Evolutionary conservation across 108 stramenopile genomes (phyloP).

Genomic region (Pseudonitzschia pungens): DNA sequence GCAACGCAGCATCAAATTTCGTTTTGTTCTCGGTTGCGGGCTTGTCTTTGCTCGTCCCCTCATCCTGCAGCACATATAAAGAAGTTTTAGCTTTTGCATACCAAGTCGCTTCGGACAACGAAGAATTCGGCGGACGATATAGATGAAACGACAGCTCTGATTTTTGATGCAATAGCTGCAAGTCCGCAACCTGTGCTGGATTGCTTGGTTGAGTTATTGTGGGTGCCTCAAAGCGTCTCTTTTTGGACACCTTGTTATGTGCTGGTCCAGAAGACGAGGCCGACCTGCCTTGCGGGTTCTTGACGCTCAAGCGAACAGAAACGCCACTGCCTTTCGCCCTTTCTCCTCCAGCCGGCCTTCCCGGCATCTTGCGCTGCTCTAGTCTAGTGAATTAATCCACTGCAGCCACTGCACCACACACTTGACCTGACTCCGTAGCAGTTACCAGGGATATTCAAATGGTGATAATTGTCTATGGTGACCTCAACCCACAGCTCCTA

Average conservation of each 20-base stretch:
- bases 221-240: conserved; percentile 33
- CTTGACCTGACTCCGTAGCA: neutral
- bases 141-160: conserved; percentile 30
- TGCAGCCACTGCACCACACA: neutral
- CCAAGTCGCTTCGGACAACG: conserved; percentile 25
- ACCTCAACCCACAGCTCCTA: too few species aligned
- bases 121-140: conserved; percentile 2
- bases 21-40: conserved; percentile 4
- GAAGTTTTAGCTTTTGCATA: conserved; percentile 35
- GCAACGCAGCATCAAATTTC: conserved; percentile 32
- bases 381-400: neutral
- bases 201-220: neutral
- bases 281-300: neutral
- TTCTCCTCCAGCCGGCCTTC: neutral
- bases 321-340: conserved; percentile 12
- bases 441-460: too few species aligned
- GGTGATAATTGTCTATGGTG: too few species aligned
- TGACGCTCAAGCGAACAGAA: conserved; percentile 29
- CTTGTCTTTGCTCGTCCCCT: neutral
- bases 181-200: conserved; percentile 39
- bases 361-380: conserved; percentile 3
- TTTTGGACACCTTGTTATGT: conserved; percentile 20
- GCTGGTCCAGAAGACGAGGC: neutral
- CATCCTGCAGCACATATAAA: conserved; percentile 26
- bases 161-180: conserved; percentile 41